Evolutionary conservation across 2,329 filamentous ascomycete genomes (phyloP).

Genomic region (Ustulina deusta): DNA sequence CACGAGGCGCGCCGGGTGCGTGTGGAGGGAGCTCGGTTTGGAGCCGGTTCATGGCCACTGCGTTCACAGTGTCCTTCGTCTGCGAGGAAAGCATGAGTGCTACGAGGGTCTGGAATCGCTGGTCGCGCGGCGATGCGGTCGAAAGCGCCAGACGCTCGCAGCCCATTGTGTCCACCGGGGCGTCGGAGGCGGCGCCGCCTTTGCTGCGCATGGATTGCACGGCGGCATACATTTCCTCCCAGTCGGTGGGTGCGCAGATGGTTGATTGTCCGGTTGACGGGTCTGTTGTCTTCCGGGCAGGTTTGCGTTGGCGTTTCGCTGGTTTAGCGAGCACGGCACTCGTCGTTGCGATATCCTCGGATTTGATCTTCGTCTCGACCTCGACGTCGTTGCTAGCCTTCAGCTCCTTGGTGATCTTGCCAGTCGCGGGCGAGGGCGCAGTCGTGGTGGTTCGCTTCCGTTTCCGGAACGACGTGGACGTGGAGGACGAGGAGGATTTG

Average conservation of each 20-base stretch:
- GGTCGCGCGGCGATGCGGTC: constrained; percentile 63
- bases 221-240: constrained; percentile 83
- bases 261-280: constrained; percentile 39
- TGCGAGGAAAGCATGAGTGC: constrained; percentile 92
- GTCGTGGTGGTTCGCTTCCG: constrained; percentile 45
- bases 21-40: constrained; percentile 76
- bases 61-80: constrained; percentile 92
- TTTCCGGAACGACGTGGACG: constrained; percentile 40
- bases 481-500: constrained; percentile 12
- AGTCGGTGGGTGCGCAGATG: constrained; percentile 48
- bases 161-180: constrained; percentile 97
- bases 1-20: constrained; percentile 57
- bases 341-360: constrained; percentile 19
- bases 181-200: constrained; percentile 71
- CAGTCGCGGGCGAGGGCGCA: constrained; percentile 10
- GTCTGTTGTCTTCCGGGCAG: constrained; percentile 46
- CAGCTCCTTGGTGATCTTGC: constrained; percentile 41
- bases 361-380: constrained; percentile 16
- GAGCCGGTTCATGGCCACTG: constrained; percentile 82
- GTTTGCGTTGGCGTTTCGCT: constrained; percentile 45
- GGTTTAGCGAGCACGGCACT: not conserved
- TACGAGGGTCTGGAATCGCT: constrained; percentile 86
- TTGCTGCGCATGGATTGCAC: constrained; percentile 80
- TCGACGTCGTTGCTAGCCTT: constrained; percentile 18
- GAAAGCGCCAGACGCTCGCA: constrained; percentile 80